Evolutionary conservation across 2,329 filamentous ascomycete genomes (phyloP), one percentile per base, ranked within the genome.

Genomic region (Shiraia sp.): DNA sequence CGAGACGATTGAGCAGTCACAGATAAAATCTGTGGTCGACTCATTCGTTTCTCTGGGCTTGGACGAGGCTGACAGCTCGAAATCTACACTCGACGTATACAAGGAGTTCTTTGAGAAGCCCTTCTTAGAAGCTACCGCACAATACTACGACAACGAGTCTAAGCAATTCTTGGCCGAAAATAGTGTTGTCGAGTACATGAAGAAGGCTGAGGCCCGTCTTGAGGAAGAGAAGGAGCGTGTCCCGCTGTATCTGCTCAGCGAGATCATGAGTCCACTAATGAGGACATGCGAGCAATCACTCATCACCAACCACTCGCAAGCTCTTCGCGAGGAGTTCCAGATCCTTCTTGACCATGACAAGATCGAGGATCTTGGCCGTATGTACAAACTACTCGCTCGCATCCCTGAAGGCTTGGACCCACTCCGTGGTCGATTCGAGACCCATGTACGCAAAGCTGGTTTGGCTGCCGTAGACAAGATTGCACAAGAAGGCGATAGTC

Each of bases 141-240:
- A 79, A 22, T 99, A 96, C 73, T 99, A 99, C 69, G 80, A 90
- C 57, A 85, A 87, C 32, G 95, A 99, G 69, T 97, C 93, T 14
- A 89, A 90, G 59, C 87, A 90, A 51, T 99, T 99, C 65, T 83
- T 99, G 24, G 88, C 90, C 9, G 92, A 97, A 70, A 99, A 99
- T 68, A 95, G 88, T 51, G 90, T 99, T 3, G 91, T 99, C 24
- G 93, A 99, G 66, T 99, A 97, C 73, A 97, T 99, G 93, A 97
- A 97, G 78, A 99, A 99, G 80, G 95, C 93, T 1, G 92, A 97
- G 72, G 74, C 83, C 29, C 85, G 93, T 23, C 74, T 99, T 47
- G 83, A 89, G 6, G 93, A 99, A 71, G 93, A 99, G 71, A 93
- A 95, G 73, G 89, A 92, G 65, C 88, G 93, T 17, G 93, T 99